Conservation (phyloP, 202 grass and related monocot genomes). For the Dendrocalamus latiflorus region DNA sequence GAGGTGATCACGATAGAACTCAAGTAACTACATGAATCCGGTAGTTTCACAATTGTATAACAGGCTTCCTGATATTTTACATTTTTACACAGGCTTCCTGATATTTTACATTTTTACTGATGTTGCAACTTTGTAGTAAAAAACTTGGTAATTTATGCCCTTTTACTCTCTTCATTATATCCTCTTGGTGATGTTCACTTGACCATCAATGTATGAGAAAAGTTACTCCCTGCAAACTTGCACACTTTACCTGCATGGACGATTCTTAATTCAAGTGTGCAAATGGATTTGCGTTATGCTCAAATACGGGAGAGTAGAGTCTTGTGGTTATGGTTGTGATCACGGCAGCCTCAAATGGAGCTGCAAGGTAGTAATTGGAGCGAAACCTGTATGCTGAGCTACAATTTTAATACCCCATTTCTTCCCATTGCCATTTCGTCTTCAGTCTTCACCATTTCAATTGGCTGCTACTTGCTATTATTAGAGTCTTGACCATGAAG, state of each 20-base stretch:
- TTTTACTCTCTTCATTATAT: background rate
- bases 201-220: background rate
- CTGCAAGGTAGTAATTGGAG: background rate
- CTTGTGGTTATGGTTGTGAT: background rate
- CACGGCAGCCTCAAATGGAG: background rate
- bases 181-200: background rate
- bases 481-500: background rate
- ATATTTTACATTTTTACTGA: background rate
- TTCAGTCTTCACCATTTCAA: background rate
- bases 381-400: background rate
- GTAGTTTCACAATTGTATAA: background rate
- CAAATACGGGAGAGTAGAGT: background rate
- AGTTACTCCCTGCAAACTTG: background rate
- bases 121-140: background rate
- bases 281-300: background rate
- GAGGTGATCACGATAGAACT: conserved; percentile 34
- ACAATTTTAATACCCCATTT: background rate
- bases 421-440: background rate
- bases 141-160: background rate
- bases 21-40: background rate
- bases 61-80: background rate
- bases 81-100: too few relatives aligned
- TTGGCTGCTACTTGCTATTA: background rate
- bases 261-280: background rate
- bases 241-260: background rate